Conservation (phyloP, 2,329 filamentous ascomycete species). For the Colletotrichum salicis region DNA sequence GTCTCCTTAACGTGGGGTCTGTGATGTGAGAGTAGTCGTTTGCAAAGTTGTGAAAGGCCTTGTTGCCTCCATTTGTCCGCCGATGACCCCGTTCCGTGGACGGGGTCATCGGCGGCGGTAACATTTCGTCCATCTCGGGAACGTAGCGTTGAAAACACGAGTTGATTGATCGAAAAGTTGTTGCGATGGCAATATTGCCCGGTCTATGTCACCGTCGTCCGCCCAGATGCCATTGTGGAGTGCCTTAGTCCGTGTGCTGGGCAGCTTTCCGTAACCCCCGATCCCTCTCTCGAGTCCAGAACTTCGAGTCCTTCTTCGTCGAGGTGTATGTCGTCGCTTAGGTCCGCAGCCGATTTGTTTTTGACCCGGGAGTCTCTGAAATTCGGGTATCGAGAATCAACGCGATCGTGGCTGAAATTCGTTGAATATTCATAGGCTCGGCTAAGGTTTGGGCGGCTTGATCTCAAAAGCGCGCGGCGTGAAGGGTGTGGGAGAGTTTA, state of each 20-base stretch:
- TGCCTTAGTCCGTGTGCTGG: neutral
- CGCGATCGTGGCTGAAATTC: slow-evolving; percentile 7
- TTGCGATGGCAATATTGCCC: slow-evolving; percentile 21
- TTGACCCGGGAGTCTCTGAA: neutral
- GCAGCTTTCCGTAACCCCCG: neutral
- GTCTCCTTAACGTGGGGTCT: slow-evolving; percentile 80
- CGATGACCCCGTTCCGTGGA: slow-evolving; percentile 39
- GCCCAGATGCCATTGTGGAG: slow-evolving; percentile 27
- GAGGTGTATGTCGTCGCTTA: neutral
- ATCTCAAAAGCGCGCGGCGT: neutral
- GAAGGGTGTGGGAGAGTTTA: slow-evolving; percentile 24
- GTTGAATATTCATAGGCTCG: neutral
- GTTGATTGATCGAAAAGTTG: neutral
- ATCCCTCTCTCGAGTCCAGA: neutral
- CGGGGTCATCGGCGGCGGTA: slow-evolving; percentile 53
- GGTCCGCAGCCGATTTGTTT: neutral
- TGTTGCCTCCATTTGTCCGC: slow-evolving; percentile 70
- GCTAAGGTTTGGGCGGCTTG: neutral
- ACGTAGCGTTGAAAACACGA: slow-evolving; percentile 1
- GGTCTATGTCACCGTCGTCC: slow-evolving; percentile 24
- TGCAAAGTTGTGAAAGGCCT: slow-evolving; percentile 79
- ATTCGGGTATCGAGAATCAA: slow-evolving; percentile 1
- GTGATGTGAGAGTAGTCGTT: slow-evolving; percentile 73
- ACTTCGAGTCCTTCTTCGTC: neutral
- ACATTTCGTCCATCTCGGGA: slow-evolving; percentile 47